A percentile compares a stretch with the other conserved stretches of the same genome.
phyloP scores from a whole-genome alignment of 208 protist genomes.

The Naegleria gruberi region DNA sequence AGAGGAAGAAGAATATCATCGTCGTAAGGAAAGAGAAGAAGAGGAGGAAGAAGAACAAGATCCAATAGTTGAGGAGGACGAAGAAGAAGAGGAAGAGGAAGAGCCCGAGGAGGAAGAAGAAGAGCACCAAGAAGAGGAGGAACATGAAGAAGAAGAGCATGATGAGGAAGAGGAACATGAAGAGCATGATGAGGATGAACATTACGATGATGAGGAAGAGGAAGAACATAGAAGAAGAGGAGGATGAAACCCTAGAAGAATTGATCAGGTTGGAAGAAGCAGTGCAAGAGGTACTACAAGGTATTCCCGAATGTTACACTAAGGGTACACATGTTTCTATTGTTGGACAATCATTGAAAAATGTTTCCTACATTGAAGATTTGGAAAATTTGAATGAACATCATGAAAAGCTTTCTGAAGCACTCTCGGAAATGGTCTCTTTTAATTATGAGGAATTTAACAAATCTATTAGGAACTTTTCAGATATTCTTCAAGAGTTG shows the following conservation, averaged over 20 bases:
- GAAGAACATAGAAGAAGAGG: neutral
- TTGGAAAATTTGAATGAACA: neutral
- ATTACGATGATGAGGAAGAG: neutral
- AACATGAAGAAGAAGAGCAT: neutral
- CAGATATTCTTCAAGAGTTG: neutral
- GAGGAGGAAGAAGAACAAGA: neutral
- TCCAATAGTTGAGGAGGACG: neutral
- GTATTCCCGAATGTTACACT: neutral
- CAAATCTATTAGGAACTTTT: slow-evolving; percentile 11
- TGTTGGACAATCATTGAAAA: neutral
- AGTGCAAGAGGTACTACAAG: neutral
- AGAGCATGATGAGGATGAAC: neutral
- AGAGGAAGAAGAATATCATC: neutral
- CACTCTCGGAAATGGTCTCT: neutral
- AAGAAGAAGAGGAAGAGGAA: neutral
- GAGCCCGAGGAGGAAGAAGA: neutral
- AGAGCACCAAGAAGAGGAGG: neutral
- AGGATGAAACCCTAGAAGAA: neutral
- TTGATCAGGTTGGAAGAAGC: neutral
- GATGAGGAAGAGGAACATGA: neutral
- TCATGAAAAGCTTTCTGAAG: neutral
- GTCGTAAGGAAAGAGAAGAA: neutral
- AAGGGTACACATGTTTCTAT: neutral
- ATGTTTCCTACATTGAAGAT: neutral
- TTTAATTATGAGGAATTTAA: neutral